These are phyloP conservation scores for Fremontodendron californicum DNA, from an alignment of 345 rosid genomes.

Conservation along the genomic window DNA sequence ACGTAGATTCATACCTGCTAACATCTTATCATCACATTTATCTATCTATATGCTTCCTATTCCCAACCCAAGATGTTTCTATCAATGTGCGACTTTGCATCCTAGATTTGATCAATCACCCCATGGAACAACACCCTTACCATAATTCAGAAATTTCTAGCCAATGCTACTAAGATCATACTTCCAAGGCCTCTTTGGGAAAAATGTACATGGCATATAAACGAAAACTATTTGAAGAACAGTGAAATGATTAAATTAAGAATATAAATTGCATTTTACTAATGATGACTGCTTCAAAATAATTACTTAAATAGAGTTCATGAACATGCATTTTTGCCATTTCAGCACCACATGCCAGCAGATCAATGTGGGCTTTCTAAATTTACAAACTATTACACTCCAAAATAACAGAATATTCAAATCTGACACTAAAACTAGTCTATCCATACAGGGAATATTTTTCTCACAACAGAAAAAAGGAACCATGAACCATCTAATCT, in stretches of 20 bases:
- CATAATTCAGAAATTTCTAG: neutral
- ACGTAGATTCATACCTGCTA: neutral
- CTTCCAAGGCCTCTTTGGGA: neutral
- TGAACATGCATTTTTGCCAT: neutral
- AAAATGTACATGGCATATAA: neutral
- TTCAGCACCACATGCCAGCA: neutral
- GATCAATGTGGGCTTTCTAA: neutral
- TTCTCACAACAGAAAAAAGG: neutral
- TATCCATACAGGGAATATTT: neutral
- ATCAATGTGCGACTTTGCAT: neutral
- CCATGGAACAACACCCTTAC: neutral
- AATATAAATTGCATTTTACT: neutral
- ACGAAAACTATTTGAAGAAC: neutral
- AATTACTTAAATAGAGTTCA: neutral
- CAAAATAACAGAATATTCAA: neutral
- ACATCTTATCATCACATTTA: neutral
- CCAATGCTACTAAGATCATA: neutral
- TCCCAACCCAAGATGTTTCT: neutral
- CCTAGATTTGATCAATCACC: neutral
- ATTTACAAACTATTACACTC: neutral
- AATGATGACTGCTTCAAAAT: neutral
- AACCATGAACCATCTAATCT: neutral
- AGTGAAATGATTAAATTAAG: neutral
- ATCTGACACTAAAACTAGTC: neutral
- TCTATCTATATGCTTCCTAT: neutral